Evolutionary conservation across 2,329 filamentous ascomycete genomes (phyloP).

Genomic region (Cladosporium sp.): DNA sequence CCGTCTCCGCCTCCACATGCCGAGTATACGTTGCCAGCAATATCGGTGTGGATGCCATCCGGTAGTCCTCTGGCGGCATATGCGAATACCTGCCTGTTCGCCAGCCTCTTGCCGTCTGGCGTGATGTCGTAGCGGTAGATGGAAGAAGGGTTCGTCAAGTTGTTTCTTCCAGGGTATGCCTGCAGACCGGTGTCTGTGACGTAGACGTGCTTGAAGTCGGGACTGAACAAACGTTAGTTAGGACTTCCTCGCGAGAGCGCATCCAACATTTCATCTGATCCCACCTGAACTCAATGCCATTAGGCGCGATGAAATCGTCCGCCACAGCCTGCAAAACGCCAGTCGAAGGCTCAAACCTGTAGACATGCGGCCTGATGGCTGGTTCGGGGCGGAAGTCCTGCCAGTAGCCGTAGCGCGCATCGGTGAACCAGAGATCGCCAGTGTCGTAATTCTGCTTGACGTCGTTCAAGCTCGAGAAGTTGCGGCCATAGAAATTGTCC

Average conservation of each 20-base stretch:
- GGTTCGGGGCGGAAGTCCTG: conserved; percentile 41
- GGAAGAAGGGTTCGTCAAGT: conserved; percentile 42
- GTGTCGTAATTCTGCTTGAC: conserved; percentile 54
- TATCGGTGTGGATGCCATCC: conserved; percentile 59
- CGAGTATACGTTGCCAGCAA: conserved; percentile 55
- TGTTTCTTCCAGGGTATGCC: conserved; percentile 30
- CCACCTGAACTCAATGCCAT: conserved; percentile 56
- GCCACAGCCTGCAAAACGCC: conserved; percentile 58
- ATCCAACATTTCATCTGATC: neutral
- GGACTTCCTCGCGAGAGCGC: no score
- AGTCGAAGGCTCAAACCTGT: conserved; percentile 55
- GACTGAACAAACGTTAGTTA: conserved; percentile 31
- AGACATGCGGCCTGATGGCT: conserved; percentile 49
- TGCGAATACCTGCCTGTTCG: conserved; percentile 53
- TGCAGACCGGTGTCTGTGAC: conserved; percentile 56
- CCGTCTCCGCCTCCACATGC: conserved; percentile 42
- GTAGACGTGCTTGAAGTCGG: conserved; percentile 54
- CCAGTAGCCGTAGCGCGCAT: conserved; percentile 58
- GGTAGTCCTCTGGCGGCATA: conserved; percentile 56
- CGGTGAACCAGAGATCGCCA: conserved; percentile 62
- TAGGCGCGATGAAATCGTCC: conserved; percentile 57
- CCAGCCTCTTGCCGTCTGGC: conserved; percentile 36
- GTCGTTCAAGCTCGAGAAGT: conserved; percentile 63
- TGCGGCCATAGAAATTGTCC: conserved; percentile 62
- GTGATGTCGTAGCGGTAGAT: conserved; percentile 47